Percentiles rank a stretch among this genome's conserved stretches.
Evolutionary conservation across 352 stramenopile species (phyloP).

Genomic region (Phytophthora palmivora): DNA sequence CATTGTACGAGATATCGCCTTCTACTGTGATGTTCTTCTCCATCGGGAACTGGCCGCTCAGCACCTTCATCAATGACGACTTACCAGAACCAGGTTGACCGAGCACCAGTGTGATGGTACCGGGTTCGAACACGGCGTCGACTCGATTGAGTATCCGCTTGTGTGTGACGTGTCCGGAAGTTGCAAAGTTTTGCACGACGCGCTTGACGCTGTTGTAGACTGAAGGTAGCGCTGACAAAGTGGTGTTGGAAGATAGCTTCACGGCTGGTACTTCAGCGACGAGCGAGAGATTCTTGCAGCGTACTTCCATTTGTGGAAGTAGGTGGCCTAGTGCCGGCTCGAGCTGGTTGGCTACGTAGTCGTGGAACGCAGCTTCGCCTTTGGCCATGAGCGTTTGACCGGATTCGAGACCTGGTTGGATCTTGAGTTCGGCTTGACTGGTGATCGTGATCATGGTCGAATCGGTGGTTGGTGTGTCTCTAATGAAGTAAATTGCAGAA

Average conservation of each 20-base stretch:
- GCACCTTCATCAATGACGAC: too few species aligned
- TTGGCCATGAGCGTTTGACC: constrained; percentile 32
- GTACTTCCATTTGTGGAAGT: constrained; percentile 50
- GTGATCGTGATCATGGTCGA: neutral
- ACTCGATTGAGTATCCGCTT: constrained; percentile 39
- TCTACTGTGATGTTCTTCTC: too few species aligned
- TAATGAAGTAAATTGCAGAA: constrained; percentile 8
- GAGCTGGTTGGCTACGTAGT: constrained; percentile 30
- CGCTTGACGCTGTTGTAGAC: constrained; percentile 40
- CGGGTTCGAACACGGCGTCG: constrained; percentile 44
- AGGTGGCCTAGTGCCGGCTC: constrained; percentile 29
- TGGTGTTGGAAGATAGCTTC: constrained; percentile 8
- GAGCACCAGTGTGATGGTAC: constrained; percentile 50
- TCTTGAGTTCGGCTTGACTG: neutral
- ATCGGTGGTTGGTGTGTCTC: neutral
- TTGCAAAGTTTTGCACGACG: constrained; percentile 13
- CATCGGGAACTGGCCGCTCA: too few species aligned
- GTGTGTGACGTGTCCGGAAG: constrained; percentile 9
- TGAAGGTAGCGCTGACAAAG: constrained; percentile 32
- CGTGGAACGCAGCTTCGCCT: constrained; percentile 35
- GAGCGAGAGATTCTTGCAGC: constrained; percentile 44
- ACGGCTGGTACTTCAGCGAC: constrained; percentile 35
- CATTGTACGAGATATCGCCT: too few species aligned
- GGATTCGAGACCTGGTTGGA: constrained; percentile 17
- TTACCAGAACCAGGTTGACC: too few species aligned